Evolutionary conservation across 108 stramenopile species (phyloP).

Genomic region (Cyclotella baltica): DNA sequence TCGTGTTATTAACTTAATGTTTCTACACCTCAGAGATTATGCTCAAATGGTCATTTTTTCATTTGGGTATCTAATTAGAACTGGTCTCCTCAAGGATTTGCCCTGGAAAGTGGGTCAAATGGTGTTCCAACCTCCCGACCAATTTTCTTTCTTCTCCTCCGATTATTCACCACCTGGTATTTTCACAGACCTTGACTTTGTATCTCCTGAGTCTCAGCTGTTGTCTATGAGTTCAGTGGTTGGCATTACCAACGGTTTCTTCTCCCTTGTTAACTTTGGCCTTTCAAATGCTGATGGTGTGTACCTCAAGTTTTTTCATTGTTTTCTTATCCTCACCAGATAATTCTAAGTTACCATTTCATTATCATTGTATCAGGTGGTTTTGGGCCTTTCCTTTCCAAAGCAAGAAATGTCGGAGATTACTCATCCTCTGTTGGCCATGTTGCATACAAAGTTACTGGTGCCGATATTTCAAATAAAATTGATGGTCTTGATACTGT

Average conservation of each 20-base stretch:
- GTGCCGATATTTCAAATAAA: conserved; percentile 17
- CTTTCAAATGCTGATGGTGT: conserved; percentile 34
- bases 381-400: conserved; percentile 33
- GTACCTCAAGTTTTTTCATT: no score
- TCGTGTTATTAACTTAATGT: no score
- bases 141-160: conserved; percentile 52
- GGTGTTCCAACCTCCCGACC: conserved; percentile 53
- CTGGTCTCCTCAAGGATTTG: conserved; percentile 38
- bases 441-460: conserved; percentile 19
- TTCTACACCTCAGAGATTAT: no score
- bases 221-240: conserved; percentile 44
- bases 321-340: no score
- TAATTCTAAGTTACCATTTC: no score
- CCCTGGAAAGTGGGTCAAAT: conserved; percentile 49
- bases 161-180: conserved; percentile 51
- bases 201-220: conserved; percentile 50
- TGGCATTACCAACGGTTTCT: conserved; percentile 49
- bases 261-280: conserved; percentile 46
- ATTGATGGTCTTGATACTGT: conserved; percentile 67
- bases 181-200: conserved; percentile 34
- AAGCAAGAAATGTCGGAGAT: conserved; percentile 19
- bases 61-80: background rate
- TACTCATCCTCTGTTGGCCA: conserved; percentile 43
- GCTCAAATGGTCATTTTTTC: background rate
- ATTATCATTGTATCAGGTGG: no score